phyloP scores from a whole-genome alignment of 768 basidiomycete species.

The Fomitopsis pulvina region DNA sequence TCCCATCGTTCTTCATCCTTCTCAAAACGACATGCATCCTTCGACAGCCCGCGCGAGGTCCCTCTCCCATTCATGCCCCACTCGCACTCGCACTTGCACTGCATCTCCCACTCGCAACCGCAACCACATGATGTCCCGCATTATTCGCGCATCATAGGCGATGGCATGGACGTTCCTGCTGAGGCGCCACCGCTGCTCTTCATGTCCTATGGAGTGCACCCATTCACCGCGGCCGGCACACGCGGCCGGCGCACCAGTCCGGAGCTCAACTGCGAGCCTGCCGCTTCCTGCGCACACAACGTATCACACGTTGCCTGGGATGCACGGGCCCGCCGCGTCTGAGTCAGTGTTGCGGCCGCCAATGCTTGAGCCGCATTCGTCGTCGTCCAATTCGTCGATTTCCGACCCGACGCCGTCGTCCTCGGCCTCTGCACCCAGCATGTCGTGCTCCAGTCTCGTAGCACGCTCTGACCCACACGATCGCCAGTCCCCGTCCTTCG shows the following conservation, averaged over 20 bases:
- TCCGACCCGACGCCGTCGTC: slow-evolving; percentile 7
- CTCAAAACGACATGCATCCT: slow-evolving; percentile 48
- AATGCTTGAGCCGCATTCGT: neutral
- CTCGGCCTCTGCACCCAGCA: slow-evolving; percentile 5
- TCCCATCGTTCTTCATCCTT: slow-evolving; percentile 26
- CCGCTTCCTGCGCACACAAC: slow-evolving; percentile 44
- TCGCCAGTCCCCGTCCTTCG: slow-evolving; percentile 8
- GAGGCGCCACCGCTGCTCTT: neutral
- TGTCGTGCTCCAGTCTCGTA: slow-evolving; percentile 3
- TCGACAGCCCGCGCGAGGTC: slow-evolving; percentile 47
- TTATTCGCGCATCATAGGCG: neutral
- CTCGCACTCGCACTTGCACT: slow-evolving; percentile 7
- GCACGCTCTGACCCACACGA: slow-evolving; percentile 5
- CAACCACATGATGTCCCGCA: neutral
- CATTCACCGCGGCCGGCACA: slow-evolving; percentile 16
- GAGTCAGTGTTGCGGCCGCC: slow-evolving; percentile 7
- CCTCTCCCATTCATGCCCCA: slow-evolving; percentile 37
- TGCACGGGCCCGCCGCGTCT: slow-evolving; percentile 9
- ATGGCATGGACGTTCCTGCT: neutral
- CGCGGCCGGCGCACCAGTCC: slow-evolving; percentile 26
- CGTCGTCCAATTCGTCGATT: neutral
- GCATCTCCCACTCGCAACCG: slow-evolving; percentile 9
- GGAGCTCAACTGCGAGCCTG: slow-evolving; percentile 42
- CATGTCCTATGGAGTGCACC: slow-evolving; percentile 5
- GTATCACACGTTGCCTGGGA: slow-evolving; percentile 34